Evolutionary conservation across 1,139 yeast genomes (phyloP).

Genomic region (Yamadazyma friedrichii): DNA sequence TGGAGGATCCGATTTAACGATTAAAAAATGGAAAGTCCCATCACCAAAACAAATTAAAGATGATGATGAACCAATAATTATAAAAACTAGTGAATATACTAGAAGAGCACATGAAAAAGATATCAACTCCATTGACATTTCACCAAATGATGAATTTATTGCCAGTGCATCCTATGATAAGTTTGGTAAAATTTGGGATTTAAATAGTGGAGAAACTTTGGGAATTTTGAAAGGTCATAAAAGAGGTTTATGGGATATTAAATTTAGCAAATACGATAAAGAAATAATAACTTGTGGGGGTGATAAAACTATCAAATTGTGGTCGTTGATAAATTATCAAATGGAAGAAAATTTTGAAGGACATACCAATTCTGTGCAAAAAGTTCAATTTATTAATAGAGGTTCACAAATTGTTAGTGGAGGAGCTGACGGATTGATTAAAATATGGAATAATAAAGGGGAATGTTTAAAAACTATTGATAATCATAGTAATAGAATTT

Average conservation of each 20-base stretch:
- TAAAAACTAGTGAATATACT: constrained; percentile 71
- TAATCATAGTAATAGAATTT: constrained; percentile 89
- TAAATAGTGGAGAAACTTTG: constrained; percentile 75
- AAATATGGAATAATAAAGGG: constrained; percentile 83
- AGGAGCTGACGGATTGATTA: constrained; percentile 94
- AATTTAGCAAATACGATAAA: constrained; percentile 78
- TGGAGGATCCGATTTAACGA: constrained; percentile 85
- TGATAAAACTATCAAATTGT: constrained; percentile 83
- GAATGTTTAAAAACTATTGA: constrained; percentile 83
- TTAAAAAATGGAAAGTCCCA: constrained; percentile 86
- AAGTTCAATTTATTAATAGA: constrained; percentile 66
- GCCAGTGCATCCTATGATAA: constrained; percentile 98
- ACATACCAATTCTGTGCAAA: constrained; percentile 87
- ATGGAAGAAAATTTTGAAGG: constrained; percentile 89
- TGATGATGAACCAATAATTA: constrained; percentile 20
- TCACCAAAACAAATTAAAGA: constrained; percentile 17
- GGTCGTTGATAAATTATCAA: constrained; percentile 79
- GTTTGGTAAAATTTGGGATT: constrained; percentile 85
- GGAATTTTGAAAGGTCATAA: constrained; percentile 88
- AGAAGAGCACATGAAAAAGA: constrained; percentile 97
- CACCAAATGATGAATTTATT: constrained; percentile 84
- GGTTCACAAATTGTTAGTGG: constrained; percentile 73
- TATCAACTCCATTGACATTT: constrained; percentile 80
- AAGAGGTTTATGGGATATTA: constrained; percentile 92
- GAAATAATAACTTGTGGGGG: constrained; percentile 79